Percentiles rank a stretch among this genome's conserved stretches.
phyloP scores from a whole-genome alignment of 2,329 filamentous ascomycete genomes.

The Aspergillus flavus region DNA sequence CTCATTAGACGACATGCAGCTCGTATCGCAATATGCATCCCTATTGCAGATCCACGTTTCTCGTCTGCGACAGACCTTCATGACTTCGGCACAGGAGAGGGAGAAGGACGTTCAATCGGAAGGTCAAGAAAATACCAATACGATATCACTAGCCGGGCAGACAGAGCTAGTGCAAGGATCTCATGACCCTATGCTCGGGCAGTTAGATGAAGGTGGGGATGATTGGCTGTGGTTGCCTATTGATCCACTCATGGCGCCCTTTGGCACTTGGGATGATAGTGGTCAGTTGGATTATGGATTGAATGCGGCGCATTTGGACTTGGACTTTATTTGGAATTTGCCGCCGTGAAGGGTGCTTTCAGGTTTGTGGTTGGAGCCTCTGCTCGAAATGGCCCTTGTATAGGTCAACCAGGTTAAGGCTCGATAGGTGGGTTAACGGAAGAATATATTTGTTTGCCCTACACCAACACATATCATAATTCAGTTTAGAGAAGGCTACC shows the following conservation, averaged over 20 bases:
- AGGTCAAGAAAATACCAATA: neutral
- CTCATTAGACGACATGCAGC: constrained; percentile 1
- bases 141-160: neutral
- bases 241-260: constrained; percentile 4
- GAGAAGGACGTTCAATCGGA: neutral
- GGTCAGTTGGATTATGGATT: constrained; percentile 20
- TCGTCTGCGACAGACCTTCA: neutral
- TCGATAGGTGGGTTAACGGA: too few species aligned
- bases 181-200: neutral
- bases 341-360: constrained; percentile 4
- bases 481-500: too few species aligned
- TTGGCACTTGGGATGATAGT: constrained; percentile 14
- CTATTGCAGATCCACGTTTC: constrained; percentile 3
- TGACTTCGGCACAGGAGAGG: neutral
- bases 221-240: constrained; percentile 6
- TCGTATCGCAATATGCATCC: neutral
- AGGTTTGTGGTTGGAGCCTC: accelerated
- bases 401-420: too few species aligned
- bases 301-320: constrained; percentile 25
- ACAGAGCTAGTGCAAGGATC: neutral
- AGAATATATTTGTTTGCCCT: too few species aligned
- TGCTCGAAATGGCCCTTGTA: neutral
- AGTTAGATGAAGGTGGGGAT: neutral
- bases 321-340: constrained; percentile 37
- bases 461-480: too few species aligned